Evolutionary conservation across 768 basidiomycete genomes (phyloP).

Genomic region (Harrya chromipes): DNA sequence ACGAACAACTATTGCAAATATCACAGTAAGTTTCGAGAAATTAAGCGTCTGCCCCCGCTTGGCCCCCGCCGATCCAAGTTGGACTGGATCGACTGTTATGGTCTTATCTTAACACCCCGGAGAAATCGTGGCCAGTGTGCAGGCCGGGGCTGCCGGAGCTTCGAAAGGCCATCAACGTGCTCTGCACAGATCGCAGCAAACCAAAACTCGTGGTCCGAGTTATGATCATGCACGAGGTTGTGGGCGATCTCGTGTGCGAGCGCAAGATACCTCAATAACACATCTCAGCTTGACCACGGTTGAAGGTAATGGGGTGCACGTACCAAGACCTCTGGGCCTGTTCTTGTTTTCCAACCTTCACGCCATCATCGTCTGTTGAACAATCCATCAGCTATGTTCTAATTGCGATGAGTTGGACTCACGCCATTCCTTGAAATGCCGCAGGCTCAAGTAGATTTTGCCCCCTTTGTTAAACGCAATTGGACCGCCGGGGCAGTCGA

Average conservation of each 20-base stretch:
- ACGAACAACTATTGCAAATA: no score
- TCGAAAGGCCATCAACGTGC: constrained; percentile 40
- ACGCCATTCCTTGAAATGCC: constrained; percentile 86
- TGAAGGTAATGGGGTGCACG: constrained; percentile 2
- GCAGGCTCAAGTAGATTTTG: constrained; percentile 79
- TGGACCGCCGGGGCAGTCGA: constrained; percentile 66
- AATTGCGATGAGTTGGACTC: constrained; percentile 29
- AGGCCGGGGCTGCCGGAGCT: constrained; percentile 7
- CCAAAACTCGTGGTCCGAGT: constrained; percentile 89
- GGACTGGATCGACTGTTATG: no score
- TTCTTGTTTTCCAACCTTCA: constrained; percentile 43
- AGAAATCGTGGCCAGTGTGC: no score
- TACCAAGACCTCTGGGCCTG: constrained; percentile 78
- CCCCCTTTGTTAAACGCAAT: constrained; percentile 92
- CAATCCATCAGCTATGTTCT: neutral
- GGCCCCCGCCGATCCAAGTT: no score
- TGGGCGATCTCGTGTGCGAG: constrained; percentile 65
- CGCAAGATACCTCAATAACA: constrained; percentile 47
- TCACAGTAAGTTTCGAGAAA: no score
- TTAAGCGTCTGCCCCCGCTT: no score
- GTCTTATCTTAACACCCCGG: no score
- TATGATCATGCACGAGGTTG: constrained; percentile 80
- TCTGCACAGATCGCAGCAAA: constrained; percentile 82
- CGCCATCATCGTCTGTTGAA: constrained; percentile 61
- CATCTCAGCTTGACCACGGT: no score